Evolutionary conservation across 768 basidiomycete species (phyloP), one percentile per base, ranked within the genome.

Genomic region (Cubamyces lactineus): DNA sequence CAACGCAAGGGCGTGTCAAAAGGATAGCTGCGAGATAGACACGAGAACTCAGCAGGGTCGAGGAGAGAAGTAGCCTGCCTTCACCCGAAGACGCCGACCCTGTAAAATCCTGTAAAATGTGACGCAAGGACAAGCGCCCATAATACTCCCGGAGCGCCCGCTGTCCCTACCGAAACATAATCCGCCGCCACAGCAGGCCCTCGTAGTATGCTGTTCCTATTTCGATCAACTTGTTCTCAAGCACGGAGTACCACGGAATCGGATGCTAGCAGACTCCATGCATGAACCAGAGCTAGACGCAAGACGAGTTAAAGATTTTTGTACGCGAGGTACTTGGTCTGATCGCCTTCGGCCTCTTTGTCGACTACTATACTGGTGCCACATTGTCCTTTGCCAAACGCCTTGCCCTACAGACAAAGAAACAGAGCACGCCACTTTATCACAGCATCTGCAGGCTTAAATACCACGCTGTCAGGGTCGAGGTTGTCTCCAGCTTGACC

Each of bases 101-200:
- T 21, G 42, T 16, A n/a, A n/a, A n/a, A n/a, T 12, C n/a, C 4
- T 30, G 28, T 8, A 34, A 54, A 53, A 53, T 48, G 59, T 60
- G 52, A 60, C 19, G 52, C 17, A n/a, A 3, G 15, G n/a, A n/a
- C 26, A 47, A n/a, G 19, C 51, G 59, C 59, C 50, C 42, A n/a
- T 30, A 12, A 19, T 41, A 3, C 34, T 9, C 34, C 5, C 34
- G 34, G 34, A 34, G 34, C 34, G 34, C 9, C 34, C 34, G 34
- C 11, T 11, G 9, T 34, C 28, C 28, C 28, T 30, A 8, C 28
- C 28, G 28, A 30, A 30, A 8, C 28, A 30, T 30, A n/a, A n/a
- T n/a, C 28, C 28, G 28, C 28, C 28, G 8, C 28, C 3, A 8
- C 28, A 30, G 34, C 34, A 3, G 7, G 28, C 28, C 28, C 28